These are phyloP conservation scores for Brassica cretica DNA, from an alignment of 345 rosid species.

Conservation along the genomic window DNA sequence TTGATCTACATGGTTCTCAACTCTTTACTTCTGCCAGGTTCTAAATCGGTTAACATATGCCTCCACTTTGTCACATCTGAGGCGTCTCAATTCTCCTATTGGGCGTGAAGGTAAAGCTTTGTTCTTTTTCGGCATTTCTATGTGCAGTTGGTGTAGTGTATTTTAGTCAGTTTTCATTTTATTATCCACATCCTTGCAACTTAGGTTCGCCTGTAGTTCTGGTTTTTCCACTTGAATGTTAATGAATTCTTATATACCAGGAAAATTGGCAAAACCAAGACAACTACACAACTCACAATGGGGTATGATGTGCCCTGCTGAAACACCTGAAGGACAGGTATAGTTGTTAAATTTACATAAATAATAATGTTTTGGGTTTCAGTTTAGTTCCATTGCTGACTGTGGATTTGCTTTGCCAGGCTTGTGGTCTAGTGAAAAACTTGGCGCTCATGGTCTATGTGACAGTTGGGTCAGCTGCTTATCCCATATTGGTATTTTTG, in stretches of 20 bases:
- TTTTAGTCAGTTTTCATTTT: not conserved
- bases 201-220: constrained; percentile 5
- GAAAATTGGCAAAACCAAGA: constrained; percentile 97
- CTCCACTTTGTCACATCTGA: constrained; percentile 89
- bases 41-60: constrained; percentile 94
- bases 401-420: constrained; percentile 46
- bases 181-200: not conserved
- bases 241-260: constrained; percentile 45
- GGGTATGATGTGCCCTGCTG: constrained; percentile 99
- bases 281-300: constrained; percentile 99
- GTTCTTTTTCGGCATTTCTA: constrained; percentile 15
- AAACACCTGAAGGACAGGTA: constrained; percentile 99
- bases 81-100: constrained; percentile 96
- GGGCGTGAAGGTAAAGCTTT: constrained; percentile 89
- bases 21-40: constrained; percentile 51
- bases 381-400: constrained; percentile 1
- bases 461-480: constrained; percentile 95
- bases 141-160: not conserved
- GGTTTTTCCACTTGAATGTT: constrained; percentile 8
- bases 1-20: constrained; percentile 16
- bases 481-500: constrained; percentile 91
- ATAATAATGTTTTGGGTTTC: constrained; percentile 9
- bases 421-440: constrained; percentile 97
- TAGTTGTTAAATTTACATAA: constrained; percentile 25
- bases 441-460: constrained; percentile 97